Conservation (phyloP, 179 eudicot genomes). For the Sideroxylon spinosum region DNA sequence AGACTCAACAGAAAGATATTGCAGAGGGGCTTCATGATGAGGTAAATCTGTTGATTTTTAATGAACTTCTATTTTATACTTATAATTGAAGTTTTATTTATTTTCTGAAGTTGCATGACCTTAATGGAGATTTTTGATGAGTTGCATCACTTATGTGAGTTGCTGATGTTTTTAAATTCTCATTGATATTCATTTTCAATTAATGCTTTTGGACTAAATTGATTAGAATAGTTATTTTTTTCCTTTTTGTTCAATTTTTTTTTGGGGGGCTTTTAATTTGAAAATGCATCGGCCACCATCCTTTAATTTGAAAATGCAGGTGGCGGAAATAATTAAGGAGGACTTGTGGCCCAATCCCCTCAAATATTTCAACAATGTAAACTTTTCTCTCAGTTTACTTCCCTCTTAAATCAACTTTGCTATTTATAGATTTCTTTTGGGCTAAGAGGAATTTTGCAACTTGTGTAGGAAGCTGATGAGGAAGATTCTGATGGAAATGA, state of each 20-base stretch:
- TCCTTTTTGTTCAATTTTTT: background rate
- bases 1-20: constrained; percentile 50
- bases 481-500: constrained; percentile 57
- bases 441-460: background rate
- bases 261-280: background rate
- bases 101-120: background rate
- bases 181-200: background rate
- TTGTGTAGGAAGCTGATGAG: constrained; percentile 58
- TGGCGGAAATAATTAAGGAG: constrained; percentile 88
- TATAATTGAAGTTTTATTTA: no score
- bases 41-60: constrained; percentile 26
- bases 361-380: constrained; percentile 60
- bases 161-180: background rate
- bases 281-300: no score
- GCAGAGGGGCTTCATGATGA: constrained; percentile 49
- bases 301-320: constrained; percentile 40
- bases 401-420: background rate
- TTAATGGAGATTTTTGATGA: no score
- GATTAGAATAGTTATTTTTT: background rate
- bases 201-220: background rate
- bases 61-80: no score
- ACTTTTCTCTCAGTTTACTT: background rate
- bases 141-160: no score
- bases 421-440: constrained; percentile 2
- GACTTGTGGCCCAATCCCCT: constrained; percentile 91